phyloP scores from a whole-genome alignment of 2,329 filamentous ascomycete species.

The Cephalotrichum gorgonifer region DNA sequence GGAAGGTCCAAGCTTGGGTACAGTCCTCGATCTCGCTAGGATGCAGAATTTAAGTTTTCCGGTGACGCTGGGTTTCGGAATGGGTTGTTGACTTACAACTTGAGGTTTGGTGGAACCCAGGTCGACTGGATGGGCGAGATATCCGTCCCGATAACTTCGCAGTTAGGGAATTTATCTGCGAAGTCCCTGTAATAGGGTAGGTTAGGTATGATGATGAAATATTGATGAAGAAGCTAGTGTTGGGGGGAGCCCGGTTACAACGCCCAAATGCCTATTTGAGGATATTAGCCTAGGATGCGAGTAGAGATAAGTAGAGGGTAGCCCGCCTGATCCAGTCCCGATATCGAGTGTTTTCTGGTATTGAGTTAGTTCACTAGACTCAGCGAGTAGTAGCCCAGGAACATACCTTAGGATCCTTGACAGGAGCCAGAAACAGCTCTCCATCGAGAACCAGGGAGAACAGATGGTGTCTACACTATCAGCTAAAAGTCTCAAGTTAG shows the following conservation, averaged over 20 bases:
- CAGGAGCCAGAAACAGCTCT: constrained; percentile 14
- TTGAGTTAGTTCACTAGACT: background rate
- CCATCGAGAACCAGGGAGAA: constrained; percentile 12
- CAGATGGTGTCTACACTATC: constrained; percentile 11
- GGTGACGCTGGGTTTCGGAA: constrained; percentile 41
- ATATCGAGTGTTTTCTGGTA: constrained; percentile 29
- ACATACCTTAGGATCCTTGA: constrained; percentile 12
- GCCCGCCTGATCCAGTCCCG: constrained; percentile 50
- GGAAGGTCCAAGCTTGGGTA: constrained; percentile 30
- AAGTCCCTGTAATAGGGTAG: constrained; percentile 31
- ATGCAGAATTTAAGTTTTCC: constrained; percentile 20
- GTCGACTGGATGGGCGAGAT: constrained; percentile 45
- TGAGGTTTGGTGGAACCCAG: constrained; percentile 32
- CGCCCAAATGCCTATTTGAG: constrained; percentile 33
- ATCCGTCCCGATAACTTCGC: constrained; percentile 38
- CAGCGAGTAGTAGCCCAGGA: background rate
- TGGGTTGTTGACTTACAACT: constrained; percentile 29
- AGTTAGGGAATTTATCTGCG: constrained; percentile 30
- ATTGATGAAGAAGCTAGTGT: background rate
- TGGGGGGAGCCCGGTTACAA: constrained; percentile 14
- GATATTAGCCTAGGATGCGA: background rate
- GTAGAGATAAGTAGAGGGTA: constrained; percentile 22
- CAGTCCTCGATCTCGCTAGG: constrained; percentile 20
- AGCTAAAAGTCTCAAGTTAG: background rate
- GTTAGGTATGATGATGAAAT: background rate